Percentiles rank a stretch among this genome's conserved stretches.
These are phyloP conservation scores for Aaosphaeria arxii DNA, from an alignment of 2,329 filamentous ascomycete species.

Conservation along the genomic window DNA sequence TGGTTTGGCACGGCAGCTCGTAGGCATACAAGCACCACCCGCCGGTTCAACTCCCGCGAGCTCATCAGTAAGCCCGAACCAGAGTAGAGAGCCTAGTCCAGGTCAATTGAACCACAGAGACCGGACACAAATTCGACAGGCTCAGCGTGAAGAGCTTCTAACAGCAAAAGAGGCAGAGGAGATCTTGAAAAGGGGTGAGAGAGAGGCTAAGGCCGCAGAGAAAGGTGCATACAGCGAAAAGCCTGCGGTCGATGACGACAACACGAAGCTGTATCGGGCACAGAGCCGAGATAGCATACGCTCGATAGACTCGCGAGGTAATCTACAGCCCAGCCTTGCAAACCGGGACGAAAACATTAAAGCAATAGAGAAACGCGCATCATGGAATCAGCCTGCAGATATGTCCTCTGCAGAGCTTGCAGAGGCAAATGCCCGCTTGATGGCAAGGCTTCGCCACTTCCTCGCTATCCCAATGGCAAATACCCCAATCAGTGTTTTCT, in stretches of 20 bases:
- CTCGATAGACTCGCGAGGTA: constrained; percentile 10
- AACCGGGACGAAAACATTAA: constrained; percentile 23
- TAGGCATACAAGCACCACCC: constrained; percentile 73
- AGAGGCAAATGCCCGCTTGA: constrained; percentile 79
- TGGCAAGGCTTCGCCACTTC: constrained; percentile 85
- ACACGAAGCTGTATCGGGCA: constrained; percentile 36
- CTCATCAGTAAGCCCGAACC: constrained; percentile 32
- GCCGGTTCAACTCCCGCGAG: constrained; percentile 37
- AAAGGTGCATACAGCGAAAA: constrained; percentile 72
- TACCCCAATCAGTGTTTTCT: constrained; percentile 84
- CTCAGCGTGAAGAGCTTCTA: constrained; percentile 58
- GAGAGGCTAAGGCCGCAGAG: constrained; percentile 67
- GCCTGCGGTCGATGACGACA: constrained; percentile 48
- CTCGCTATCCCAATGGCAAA: constrained; percentile 78
- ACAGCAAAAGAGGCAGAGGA: constrained; percentile 73
- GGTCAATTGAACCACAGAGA: constrained; percentile 32
- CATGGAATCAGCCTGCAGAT: constrained; percentile 54
- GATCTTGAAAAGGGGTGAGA: constrained; percentile 69
- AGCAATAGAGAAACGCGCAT: constrained; percentile 46
- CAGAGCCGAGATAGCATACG: constrained; percentile 30
- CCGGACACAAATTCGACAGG: constrained; percentile 48
- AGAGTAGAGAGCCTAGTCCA: constrained; percentile 47
- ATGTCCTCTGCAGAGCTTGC: constrained; percentile 74
- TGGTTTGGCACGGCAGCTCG: constrained; percentile 80
- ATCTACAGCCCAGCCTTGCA: constrained; percentile 20